A percentile compares a stretch with the other conserved stretches of the same genome.
These are phyloP conservation scores for Colletotrichum sp. DNA, from an alignment of 2,329 filamentous ascomycete genomes.

Conservation along the genomic window DNA sequence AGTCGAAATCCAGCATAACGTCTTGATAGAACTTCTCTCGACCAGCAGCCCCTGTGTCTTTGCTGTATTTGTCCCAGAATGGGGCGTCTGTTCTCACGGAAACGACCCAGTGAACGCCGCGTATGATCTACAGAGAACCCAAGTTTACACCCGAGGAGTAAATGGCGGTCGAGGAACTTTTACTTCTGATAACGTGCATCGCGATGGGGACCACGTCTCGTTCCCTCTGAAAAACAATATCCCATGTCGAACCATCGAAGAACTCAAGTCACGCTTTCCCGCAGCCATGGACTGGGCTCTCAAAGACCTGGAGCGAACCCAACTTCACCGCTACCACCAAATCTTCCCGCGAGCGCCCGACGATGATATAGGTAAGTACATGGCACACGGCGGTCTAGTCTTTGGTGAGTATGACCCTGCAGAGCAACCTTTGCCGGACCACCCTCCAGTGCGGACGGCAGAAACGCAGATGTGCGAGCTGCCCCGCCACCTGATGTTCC, in stretches of 20 bases:
- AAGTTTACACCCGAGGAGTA: conserved; percentile 2
- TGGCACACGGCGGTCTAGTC: not conserved
- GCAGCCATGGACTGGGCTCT: not conserved
- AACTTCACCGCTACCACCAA: not conserved
- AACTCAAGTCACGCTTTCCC: not conserved
- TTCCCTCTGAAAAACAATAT: not conserved
- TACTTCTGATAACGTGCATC: not conserved
- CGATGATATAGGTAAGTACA: not conserved
- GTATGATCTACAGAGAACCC: conserved; percentile 10
- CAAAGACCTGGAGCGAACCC: not conserved
- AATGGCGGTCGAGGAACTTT: not conserved
- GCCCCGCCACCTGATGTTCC: conserved; percentile 10
- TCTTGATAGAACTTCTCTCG: conserved; percentile 1
- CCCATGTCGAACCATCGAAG: not conserved
- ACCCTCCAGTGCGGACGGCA: not conserved
- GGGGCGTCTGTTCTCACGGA: conserved; percentile 6
- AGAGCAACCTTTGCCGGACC: not conserved
- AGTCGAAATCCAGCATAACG: conserved; percentile 1
- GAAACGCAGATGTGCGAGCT: not conserved
- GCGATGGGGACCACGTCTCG: not conserved
- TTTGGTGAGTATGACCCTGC: not conserved
- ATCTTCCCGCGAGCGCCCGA: not conserved
- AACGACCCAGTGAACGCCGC: not conserved
- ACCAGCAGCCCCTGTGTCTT: conserved; percentile 2
- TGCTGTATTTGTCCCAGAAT: conserved; percentile 9